These are phyloP conservation scores for Termitomyces sp. DNA, from an alignment of 768 basidiomycete species.

Conservation along the genomic window DNA sequence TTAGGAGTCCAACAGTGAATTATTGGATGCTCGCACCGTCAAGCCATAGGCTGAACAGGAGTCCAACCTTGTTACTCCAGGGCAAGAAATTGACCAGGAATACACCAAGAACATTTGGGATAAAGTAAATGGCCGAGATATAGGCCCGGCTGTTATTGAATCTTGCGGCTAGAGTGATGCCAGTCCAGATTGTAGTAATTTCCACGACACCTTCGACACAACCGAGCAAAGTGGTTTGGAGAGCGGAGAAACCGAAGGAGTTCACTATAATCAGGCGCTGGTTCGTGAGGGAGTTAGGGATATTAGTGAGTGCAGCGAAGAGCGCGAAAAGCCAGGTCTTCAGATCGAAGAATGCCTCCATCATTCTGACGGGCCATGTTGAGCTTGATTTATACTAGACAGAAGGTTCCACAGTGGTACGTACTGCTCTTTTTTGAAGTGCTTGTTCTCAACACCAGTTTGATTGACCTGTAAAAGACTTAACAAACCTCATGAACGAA, in stretches of 20 bases:
- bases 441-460: constrained; percentile 79
- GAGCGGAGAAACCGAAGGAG: constrained; percentile 58
- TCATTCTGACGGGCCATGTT: constrained; percentile 42
- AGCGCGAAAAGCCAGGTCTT: constrained; percentile 78
- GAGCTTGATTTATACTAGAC: not conserved
- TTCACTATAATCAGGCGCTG: constrained; percentile 62
- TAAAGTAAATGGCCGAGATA: constrained; percentile 51
- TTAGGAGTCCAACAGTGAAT: not conserved
- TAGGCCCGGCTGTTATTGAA: constrained; percentile 58
- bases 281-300: constrained; percentile 64
- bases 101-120: constrained; percentile 63
- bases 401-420: constrained; percentile 21
- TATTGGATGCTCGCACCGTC: constrained; percentile 35
- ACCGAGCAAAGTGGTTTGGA: constrained; percentile 67
- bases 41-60: constrained; percentile 55
- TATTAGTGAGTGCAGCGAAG: constrained; percentile 55
- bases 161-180: constrained; percentile 52
- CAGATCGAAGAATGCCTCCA: constrained; percentile 62
- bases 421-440: constrained; percentile 76
- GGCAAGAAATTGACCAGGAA: constrained; percentile 62
- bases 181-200: constrained; percentile 67
- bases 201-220: constrained; percentile 66
- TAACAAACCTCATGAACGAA: not conserved
- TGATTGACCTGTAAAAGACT: constrained; percentile 24
- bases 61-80: constrained; percentile 60